Conservation (phyloP, 164 flowering plant species). For the Nymphaea thermarum region DNA sequence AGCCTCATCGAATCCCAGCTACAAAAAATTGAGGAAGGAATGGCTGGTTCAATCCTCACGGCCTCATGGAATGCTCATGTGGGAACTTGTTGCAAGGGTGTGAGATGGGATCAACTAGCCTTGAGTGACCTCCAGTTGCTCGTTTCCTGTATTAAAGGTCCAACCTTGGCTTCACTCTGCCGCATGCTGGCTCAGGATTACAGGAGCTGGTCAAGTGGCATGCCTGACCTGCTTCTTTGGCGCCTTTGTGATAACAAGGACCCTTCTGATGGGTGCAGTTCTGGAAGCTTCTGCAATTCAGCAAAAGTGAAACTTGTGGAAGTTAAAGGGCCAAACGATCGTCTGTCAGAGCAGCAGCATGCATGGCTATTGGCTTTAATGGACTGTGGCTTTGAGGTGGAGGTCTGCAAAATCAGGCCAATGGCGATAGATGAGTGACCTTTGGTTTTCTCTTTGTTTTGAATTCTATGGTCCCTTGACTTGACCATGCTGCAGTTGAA, state of each 20-base stretch:
- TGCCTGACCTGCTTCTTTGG: constrained; percentile 94
- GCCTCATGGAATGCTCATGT: constrained; percentile 64
- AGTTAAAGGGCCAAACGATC: constrained; percentile 81
- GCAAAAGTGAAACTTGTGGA: constrained; percentile 97
- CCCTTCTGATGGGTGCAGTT: neutral
- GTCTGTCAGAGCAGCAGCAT: constrained; percentile 90
- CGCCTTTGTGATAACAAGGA: constrained; percentile 50
- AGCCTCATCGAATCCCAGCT: constrained; percentile 52
- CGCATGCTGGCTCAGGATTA: constrained; percentile 80
- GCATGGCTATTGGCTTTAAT: constrained; percentile 78
- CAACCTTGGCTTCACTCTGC: constrained; percentile 59
- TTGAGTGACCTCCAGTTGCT: constrained; percentile 67
- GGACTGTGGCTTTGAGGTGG: constrained; percentile 75
- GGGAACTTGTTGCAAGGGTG: constrained; percentile 73
- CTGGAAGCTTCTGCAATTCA: neutral
- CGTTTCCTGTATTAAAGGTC: constrained; percentile 68
- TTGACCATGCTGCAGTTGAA: no score
- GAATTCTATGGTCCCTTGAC: no score
- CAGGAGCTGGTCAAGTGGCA: constrained; percentile 86
- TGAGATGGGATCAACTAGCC: constrained; percentile 65
- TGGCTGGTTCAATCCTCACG: constrained; percentile 76
- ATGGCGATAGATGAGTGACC: neutral
- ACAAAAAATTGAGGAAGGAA: constrained; percentile 39
- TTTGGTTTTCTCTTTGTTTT: neutral
- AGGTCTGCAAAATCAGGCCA: constrained; percentile 77